Percentiles rank a stretch among this genome's conserved stretches.
Evolutionary conservation across 371 early-diverging fungal species (phyloP).

Genomic region (Mucor indicus): DNA sequence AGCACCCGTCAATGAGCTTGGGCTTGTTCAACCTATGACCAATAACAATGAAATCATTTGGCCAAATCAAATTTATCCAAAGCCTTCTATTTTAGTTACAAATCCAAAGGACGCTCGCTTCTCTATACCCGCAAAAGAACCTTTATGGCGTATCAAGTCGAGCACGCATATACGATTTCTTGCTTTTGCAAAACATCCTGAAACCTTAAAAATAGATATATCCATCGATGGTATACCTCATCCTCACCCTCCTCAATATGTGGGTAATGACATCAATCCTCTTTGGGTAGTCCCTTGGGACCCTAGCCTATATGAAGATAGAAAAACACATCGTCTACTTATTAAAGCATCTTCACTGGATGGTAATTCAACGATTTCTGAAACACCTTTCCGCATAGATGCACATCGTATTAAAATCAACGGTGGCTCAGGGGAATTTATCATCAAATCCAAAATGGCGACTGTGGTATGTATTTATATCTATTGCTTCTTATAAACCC

Average conservation of each 20-base stretch:
- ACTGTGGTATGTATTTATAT: conserved; percentile 37
- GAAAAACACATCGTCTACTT: conserved; percentile 54
- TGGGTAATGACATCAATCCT: conserved; percentile 52
- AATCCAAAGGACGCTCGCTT: conserved; percentile 87
- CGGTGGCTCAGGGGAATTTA: conserved; percentile 71
- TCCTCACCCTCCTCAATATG: conserved; percentile 27
- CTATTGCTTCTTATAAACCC: neutral
- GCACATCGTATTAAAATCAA: conserved; percentile 55
- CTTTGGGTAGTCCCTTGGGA: conserved; percentile 76
- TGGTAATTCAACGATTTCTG: conserved; percentile 43
- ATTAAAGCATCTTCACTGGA: conserved; percentile 54
- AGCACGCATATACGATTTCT: conserved; percentile 78
- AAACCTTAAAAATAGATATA: conserved; percentile 45
- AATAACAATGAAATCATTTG: conserved; percentile 18
- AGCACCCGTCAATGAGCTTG: conserved; percentile 6
- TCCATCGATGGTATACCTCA: conserved; percentile 42
- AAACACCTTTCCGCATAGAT: conserved; percentile 62
- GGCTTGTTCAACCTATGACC: conserved; percentile 12
- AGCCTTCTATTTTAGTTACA: conserved; percentile 83
- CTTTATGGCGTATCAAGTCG: conserved; percentile 52
- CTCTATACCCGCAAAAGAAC: conserved; percentile 70
- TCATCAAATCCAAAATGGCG: conserved; percentile 63
- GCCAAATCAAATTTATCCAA: conserved; percentile 27
- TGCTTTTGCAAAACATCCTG: conserved; percentile 48
- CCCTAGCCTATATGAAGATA: conserved; percentile 60